Percentiles rank a stretch among this genome's conserved stretches.
Conservation (phyloP, 2,329 filamentous ascomycete genomes). For the Lojkania enalia region DNA sequence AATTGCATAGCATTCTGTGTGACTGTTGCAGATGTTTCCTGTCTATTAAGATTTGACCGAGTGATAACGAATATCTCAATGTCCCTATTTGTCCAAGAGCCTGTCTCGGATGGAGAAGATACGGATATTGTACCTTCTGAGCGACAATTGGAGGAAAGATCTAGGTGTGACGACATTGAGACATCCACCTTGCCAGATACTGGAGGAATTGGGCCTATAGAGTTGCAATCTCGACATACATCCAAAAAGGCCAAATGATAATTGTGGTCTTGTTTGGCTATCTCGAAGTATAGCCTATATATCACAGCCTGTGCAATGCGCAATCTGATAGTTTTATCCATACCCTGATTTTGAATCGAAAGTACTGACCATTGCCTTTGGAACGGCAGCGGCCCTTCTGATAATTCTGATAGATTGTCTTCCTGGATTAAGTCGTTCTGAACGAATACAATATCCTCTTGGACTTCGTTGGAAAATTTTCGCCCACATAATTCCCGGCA, state of each 20-base stretch:
- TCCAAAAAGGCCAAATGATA: not conserved
- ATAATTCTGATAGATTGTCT: no score
- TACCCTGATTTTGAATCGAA: not conserved
- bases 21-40: no score
- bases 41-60: no score
- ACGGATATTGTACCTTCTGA: not conserved
- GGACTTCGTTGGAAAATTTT: not conserved
- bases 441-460: not conserved
- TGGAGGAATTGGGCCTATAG: not conserved
- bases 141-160: not conserved
- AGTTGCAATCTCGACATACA: not conserved
- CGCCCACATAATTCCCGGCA: not conserved
- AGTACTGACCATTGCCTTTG: not conserved
- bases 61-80: not conserved
- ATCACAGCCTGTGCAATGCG: not conserved
- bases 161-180: not conserved
- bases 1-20: no score
- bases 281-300: not conserved
- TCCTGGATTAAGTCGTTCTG: no score
- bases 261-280: not conserved
- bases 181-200: not conserved
- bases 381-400: not conserved
- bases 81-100: not conserved
- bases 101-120: not conserved
- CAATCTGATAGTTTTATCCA: no score